A percentile compares a stretch with the other conserved stretches of the same genome.
phyloP scores from a whole-genome alignment of 2,329 filamentous ascomycete species.

The Hymenoscyphus scutula region DNA sequence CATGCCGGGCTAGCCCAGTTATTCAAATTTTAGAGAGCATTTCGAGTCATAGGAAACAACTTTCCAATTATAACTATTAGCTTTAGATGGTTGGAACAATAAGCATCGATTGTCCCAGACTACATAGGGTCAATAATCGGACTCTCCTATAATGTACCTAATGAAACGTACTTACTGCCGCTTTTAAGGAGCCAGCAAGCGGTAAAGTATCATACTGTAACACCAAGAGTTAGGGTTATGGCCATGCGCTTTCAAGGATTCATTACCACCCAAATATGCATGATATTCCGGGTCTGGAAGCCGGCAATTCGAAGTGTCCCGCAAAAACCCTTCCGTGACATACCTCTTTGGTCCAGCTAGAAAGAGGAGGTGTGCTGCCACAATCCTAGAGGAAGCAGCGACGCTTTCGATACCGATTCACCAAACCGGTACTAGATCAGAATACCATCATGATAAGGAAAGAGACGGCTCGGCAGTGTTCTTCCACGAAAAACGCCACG shows the following conservation, averaged over 20 bases:
- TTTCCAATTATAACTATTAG: too few species aligned
- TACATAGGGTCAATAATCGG: too few species aligned
- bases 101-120: too few species aligned
- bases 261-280: neutral
- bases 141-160: too few species aligned
- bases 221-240: neutral
- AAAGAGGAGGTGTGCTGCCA: neutral
- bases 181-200: neutral
- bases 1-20: too few species aligned
- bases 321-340: neutral
- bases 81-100: too few species aligned
- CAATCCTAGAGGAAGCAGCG: neutral
- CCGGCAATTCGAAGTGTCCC: neutral
- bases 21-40: too few species aligned
- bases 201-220: neutral
- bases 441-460: neutral
- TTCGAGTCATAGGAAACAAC: too few species aligned
- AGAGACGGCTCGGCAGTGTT: slow-evolving; percentile 8
- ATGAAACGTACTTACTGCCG: too few species aligned
- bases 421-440: neutral
- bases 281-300: neutral
- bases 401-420: neutral
- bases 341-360: neutral
- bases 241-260: slow-evolving; percentile 1
- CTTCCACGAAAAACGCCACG: slow-evolving; percentile 4